phyloP scores from a whole-genome alignment of 345 rosid species.

The Moricandia moricandioides region DNA sequence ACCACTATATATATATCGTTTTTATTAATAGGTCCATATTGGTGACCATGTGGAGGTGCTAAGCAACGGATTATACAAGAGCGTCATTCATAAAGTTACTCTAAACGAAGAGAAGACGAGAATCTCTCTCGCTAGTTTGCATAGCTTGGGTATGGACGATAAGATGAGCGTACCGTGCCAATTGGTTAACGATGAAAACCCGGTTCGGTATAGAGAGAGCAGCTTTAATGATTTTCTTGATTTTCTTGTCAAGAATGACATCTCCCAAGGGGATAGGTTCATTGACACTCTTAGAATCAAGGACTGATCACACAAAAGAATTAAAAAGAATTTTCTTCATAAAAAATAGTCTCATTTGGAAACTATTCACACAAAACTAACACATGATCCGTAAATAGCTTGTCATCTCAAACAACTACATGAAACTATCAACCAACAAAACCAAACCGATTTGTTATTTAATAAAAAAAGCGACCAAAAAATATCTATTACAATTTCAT shows the following conservation, averaged over 20 bases:
- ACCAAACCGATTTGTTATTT: background rate
- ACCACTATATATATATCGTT: background rate
- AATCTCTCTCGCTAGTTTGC: constrained; percentile 61
- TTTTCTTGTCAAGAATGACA: constrained; percentile 50
- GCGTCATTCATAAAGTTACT: constrained; percentile 51
- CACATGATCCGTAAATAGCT: background rate
- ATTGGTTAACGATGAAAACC: constrained; percentile 47
- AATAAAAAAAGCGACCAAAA: background rate
- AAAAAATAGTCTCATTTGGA: background rate
- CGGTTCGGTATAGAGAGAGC: constrained; percentile 50
- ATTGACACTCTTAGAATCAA: constrained; percentile 47
- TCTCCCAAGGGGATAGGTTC: constrained; percentile 51
- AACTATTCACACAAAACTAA: background rate
- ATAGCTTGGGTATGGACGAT: constrained; percentile 66
- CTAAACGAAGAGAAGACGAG: constrained; percentile 44
- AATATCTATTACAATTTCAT: background rate
- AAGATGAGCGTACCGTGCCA: constrained; percentile 54
- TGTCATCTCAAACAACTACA: background rate
- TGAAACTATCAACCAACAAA: background rate
- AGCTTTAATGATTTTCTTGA: constrained; percentile 60
- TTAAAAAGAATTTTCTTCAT: background rate
- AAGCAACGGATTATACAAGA: constrained; percentile 65
- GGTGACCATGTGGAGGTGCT: constrained; percentile 72
- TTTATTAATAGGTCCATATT: constrained; percentile 40
- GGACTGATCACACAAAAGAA: constrained; percentile 20